Evolutionary conservation across 805 yeast genomes (phyloP).

Genomic region (Teunomyces gatunensis): DNA sequence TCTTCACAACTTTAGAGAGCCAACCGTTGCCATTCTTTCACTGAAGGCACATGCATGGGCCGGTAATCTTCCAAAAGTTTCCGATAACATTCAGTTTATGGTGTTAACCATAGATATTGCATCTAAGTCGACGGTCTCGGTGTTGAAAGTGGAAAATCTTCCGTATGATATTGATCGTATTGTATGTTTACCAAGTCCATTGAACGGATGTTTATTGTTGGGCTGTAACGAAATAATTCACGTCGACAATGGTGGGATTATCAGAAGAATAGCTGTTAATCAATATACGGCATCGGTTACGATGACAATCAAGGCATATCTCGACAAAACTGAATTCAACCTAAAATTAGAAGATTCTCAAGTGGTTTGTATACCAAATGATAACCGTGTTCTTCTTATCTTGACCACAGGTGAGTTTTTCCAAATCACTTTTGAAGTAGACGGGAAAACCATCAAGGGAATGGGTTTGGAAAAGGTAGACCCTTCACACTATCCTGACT

Average conservation of each 20-base stretch:
- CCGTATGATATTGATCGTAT: slow-evolving; percentile 74
- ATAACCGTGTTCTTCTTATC: slow-evolving; percentile 32
- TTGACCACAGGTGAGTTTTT: slow-evolving; percentile 33
- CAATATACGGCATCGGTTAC: slow-evolving; percentile 43
- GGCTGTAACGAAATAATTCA: slow-evolving; percentile 80
- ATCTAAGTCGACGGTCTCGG: slow-evolving; percentile 59
- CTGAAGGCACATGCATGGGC: slow-evolving; percentile 68
- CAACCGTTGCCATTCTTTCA: slow-evolving; percentile 72
- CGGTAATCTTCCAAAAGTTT: slow-evolving; percentile 58
- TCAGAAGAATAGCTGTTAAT: slow-evolving; percentile 63
- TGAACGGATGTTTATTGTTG: slow-evolving; percentile 64
- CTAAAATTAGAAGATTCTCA: slow-evolving; percentile 55
- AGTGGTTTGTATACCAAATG: slow-evolving; percentile 33
- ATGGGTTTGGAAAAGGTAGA: slow-evolving; percentile 32
- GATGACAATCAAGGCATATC: slow-evolving; percentile 31
- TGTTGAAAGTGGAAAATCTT: slow-evolving; percentile 59
- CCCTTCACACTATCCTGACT: slow-evolving; percentile 24
- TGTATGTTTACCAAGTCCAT: slow-evolving; percentile 60
- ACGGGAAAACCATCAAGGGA: slow-evolving; percentile 41
- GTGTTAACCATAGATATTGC: slow-evolving; percentile 68
- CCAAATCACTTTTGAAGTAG: slow-evolving; percentile 36
- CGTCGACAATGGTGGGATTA: slow-evolving; percentile 73
- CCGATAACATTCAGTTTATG: slow-evolving; percentile 60
- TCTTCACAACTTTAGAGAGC: slow-evolving; percentile 71
- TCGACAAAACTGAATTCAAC: slow-evolving; percentile 50